Evolutionary conservation across 805 yeast genomes (phyloP).

Genomic region (Lachancea dasiensis): DNA sequence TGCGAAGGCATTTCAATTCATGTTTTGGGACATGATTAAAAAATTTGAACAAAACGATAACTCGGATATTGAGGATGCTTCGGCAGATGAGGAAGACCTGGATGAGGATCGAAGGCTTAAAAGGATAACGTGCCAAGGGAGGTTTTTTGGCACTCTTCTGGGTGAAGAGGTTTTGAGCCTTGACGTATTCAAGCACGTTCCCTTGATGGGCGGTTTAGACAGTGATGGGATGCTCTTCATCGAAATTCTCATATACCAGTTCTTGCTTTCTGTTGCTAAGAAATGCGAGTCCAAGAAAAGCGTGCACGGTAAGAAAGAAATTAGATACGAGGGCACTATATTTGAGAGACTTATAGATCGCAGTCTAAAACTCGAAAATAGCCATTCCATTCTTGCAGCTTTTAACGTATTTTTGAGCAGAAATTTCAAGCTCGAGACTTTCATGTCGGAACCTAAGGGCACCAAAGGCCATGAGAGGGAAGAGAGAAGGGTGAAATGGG

Average conservation of each 20-base stretch:
- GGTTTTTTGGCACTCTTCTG: conserved; percentile 71
- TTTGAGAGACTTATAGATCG: conserved; percentile 21
- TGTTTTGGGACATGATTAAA: conserved; percentile 79
- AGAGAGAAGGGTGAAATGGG: conserved; percentile 31
- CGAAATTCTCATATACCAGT: conserved; percentile 65
- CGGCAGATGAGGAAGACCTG: conserved; percentile 30
- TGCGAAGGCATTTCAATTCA: conserved; percentile 81
- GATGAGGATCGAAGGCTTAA: conserved; percentile 53
- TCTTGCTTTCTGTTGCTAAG: conserved; percentile 60
- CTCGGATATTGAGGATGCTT: conserved; percentile 29
- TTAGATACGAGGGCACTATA: conserved; percentile 27
- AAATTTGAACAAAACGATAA: conserved; percentile 57
- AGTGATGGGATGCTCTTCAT: conserved; percentile 60
- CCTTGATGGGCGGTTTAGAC: conserved; percentile 60
- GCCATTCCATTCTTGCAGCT: conserved; percentile 28
- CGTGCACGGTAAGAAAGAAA: conserved; percentile 20
- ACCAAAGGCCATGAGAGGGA: conserved; percentile 26
- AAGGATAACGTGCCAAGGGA: conserved; percentile 64
- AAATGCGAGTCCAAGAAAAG: conserved; percentile 45
- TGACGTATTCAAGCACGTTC: conserved; percentile 65
- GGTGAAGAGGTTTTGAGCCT: conserved; percentile 69
- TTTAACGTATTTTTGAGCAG: conserved; percentile 29
- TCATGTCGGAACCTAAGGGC: conserved; percentile 16
- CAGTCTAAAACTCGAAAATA: conserved; percentile 25
- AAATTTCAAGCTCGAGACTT: conserved; percentile 22